Conservation (phyloP, 2,329 filamentous ascomycete genomes). For the Fusarium citri region DNA sequence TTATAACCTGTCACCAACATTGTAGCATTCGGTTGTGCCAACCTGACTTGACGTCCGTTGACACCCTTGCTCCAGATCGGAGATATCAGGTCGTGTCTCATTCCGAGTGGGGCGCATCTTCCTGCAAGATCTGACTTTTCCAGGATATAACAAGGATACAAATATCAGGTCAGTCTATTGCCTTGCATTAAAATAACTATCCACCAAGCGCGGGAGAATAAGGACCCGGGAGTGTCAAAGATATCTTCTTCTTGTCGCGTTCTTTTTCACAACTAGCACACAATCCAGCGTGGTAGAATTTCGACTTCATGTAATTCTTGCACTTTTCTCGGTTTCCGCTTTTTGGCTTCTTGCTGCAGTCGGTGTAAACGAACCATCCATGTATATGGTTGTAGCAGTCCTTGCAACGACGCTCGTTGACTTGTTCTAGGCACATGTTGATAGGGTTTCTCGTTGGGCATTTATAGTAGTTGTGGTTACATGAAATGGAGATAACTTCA, state of each 20-base stretch:
- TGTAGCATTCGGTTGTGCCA: no score
- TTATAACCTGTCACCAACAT: rapidly evolving
- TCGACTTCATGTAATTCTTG: not conserved
- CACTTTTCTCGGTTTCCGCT: not conserved
- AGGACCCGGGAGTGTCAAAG: not conserved
- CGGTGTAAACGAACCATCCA: not conserved
- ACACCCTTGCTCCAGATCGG: not conserved
- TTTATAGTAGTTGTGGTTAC: not conserved
- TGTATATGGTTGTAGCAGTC: not conserved
- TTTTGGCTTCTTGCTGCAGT: not conserved
- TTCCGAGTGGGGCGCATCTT: not conserved
- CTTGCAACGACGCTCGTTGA: not conserved
- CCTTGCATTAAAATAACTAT: not conserved
- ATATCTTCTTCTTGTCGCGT: not conserved
- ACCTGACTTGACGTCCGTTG: no score
- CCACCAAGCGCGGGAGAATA: not conserved
- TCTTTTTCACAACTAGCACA: not conserved
- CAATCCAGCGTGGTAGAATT: not conserved
- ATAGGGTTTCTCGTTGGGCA: not conserved
- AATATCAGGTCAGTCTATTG: not conserved
- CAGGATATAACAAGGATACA: not conserved
- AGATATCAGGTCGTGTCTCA: not conserved
- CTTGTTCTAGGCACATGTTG: not conserved
- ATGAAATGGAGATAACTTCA: no score
- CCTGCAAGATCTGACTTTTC: not conserved